Base-by-base conservation (phyloP, 129 eudicot genomes). In the Saposhnikovia divaricata region DNA sequence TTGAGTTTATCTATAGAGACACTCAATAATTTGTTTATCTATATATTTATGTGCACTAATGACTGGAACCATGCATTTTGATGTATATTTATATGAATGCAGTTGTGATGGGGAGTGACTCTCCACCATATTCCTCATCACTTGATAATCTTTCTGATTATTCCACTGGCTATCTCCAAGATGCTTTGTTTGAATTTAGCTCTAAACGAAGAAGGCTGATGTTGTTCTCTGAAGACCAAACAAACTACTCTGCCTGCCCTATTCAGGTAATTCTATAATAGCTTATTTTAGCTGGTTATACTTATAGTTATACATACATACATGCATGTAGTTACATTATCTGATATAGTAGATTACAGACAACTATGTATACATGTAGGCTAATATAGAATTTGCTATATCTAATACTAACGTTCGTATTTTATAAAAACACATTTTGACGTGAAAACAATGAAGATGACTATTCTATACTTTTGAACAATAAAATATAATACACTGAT, bases 121-220 rank as follows among this genome's bases (percentile, higher is more conserved):
- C 75, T 50, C 89, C 86, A 51, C 79, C 90, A 51, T 84, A 81
- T 80, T 57, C 77, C 16, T 86, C 89, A 47, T 44, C 71, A 43
- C 25, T 76, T 65, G 89, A 89, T 82, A 1, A n/a, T 61, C 34
- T 61, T 61, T 80, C 88, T 72, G 83, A 88, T 83, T 79, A 77
- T 65, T 90, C 97, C 1, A 87, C 97, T 25, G 99, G 99, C 18
- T 95, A 95, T 72, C 84, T 95, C n/a, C 85, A 95, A 88, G 99
- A 95, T 87, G 99, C 97, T n/a, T 85, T 95, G 78, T 89, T 89
- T 42, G 91, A 90, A 81, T 95, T 90, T 74, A 87, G 85, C 50
- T 86, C 96, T 38, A 95, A 95, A 81, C 85, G 99, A 48, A 88
- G 99, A 15, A 89, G 93, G 21, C 16, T 92, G 70, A 76, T 84